Conservation (phyloP, 2,329 filamentous ascomycete genomes). For the Hypoxylon sp. region DNA sequence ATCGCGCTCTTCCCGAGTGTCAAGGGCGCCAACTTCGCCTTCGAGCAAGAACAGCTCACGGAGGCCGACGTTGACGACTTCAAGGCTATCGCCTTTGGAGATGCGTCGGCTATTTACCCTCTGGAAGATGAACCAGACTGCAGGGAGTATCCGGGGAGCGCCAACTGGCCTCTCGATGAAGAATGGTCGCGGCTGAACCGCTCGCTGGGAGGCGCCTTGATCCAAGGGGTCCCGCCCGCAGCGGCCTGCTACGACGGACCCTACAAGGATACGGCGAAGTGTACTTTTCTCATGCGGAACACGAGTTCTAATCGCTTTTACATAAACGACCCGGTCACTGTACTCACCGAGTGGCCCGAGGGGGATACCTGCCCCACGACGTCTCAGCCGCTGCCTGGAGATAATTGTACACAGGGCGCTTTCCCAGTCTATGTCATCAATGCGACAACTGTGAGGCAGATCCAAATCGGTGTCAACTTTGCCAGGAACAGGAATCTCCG, state of each 20-base stretch:
- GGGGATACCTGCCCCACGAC: constrained; percentile 56
- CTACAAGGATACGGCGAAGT: constrained; percentile 49
- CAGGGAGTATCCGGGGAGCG: constrained; percentile 51
- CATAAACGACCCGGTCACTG: constrained; percentile 54
- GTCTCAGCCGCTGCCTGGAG: constrained; percentile 32
- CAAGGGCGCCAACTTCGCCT: constrained; percentile 45
- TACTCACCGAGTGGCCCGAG: constrained; percentile 55
- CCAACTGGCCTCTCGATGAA: constrained; percentile 51
- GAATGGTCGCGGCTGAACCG: constrained; percentile 53
- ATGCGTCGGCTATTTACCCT: constrained; percentile 45
- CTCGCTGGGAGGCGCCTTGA: constrained; percentile 52
- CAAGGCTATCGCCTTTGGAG: constrained; percentile 51
- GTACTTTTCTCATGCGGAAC: constrained; percentile 51
- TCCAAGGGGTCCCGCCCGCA: constrained; percentile 53
- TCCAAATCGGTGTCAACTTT: constrained; percentile 60
- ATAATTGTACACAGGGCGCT: constrained; percentile 57
- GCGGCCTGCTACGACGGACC: constrained; percentile 55
- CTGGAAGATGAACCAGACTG: constrained; percentile 50
- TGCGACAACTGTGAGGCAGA: constrained; percentile 56
- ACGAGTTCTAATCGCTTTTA: constrained; percentile 53
- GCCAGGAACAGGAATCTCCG: constrained; percentile 58
- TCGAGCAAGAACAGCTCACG: constrained; percentile 50
- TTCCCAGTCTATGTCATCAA: constrained; percentile 59
- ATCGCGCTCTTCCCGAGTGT: constrained; percentile 28
- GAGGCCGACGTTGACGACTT: constrained; percentile 54